These are phyloP conservation scores for Rhizopogon roseolus DNA, from an alignment of 768 basidiomycete genomes.

Conservation along the genomic window DNA sequence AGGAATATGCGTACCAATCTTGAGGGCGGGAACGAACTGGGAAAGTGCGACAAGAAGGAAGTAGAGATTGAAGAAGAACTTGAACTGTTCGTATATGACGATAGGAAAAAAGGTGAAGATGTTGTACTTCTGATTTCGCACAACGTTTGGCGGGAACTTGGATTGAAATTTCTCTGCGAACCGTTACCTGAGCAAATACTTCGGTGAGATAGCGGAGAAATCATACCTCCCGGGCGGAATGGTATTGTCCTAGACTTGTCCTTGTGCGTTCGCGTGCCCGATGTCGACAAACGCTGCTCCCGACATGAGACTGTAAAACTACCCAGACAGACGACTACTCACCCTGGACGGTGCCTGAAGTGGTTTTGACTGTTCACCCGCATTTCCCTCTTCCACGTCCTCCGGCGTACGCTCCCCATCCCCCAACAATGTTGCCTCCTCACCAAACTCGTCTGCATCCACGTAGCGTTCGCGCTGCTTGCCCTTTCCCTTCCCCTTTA, in stretches of 20 bases:
- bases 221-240: slow-evolving; percentile 65
- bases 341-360: slow-evolving; percentile 19
- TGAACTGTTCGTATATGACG: slow-evolving; percentile 99
- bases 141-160: slow-evolving; percentile 80
- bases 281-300: slow-evolving; percentile 18
- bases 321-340: slow-evolving; percentile 4
- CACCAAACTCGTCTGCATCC: slow-evolving; percentile 63
- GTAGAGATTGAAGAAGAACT: slow-evolving; percentile 99
- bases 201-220: neutral
- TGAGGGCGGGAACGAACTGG: slow-evolving; percentile 93
- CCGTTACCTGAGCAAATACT: slow-evolving; percentile 2
- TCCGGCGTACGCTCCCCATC: slow-evolving; percentile 30
- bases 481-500: slow-evolving; percentile 28
- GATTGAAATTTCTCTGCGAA: slow-evolving; percentile 63
- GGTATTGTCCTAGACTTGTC: slow-evolving; percentile 77
- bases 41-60: slow-evolving; percentile 95
- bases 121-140: slow-evolving; percentile 98
- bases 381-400: slow-evolving; percentile 34
- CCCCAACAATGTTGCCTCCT: slow-evolving; percentile 49
- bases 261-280: slow-evolving; percentile 28
- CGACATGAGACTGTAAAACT: neutral
- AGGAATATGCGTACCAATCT: slow-evolving; percentile 64
- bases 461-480: slow-evolving; percentile 45
- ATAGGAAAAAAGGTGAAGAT: slow-evolving; percentile 94
- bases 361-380: slow-evolving; percentile 21